Conservation (phyloP, 345 rosid genomes). For the Diplotaxis tenuifolia region DNA sequence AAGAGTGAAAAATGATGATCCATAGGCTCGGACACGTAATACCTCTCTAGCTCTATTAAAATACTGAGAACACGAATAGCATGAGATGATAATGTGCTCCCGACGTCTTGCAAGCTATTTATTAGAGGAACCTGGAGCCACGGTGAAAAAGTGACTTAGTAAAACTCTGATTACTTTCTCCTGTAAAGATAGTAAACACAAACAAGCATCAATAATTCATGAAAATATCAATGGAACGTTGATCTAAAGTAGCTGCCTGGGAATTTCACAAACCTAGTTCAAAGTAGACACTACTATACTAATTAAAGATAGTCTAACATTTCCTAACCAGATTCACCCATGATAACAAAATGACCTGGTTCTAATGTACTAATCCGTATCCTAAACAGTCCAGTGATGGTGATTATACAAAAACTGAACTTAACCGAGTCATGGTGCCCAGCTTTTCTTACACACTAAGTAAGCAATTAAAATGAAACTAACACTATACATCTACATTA, state of each 20-base stretch:
- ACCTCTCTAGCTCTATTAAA: slow-evolving; percentile 66
- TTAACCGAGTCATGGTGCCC: neutral
- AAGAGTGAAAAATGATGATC: slow-evolving; percentile 77
- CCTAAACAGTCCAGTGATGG: neutral
- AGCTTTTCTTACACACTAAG: neutral
- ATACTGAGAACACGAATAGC: neutral
- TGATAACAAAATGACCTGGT: neutral
- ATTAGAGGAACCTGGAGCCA: slow-evolving; percentile 78
- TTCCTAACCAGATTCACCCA: neutral
- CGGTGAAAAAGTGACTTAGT: slow-evolving; percentile 6
- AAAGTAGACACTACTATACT: neutral
- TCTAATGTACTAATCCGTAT: neutral
- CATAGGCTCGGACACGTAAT: slow-evolving; percentile 79
- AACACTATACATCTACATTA: neutral
- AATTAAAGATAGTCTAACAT: neutral
- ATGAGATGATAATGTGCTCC: slow-evolving; percentile 80
- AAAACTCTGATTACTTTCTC: neutral
- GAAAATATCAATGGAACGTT: neutral
- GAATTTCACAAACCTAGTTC: neutral
- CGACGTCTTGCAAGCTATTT: slow-evolving; percentile 79
- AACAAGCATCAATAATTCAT: slow-evolving; percentile 1
- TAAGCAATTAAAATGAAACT: neutral
- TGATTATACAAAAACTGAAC: neutral
- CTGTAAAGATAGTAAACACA: neutral
- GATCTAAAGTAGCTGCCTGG: neutral